A percentile compares a stretch with the other conserved stretches of the same genome.
phyloP scores from a whole-genome alignment of 108 stramenopile genomes.

The Craspedostauros australis region DNA sequence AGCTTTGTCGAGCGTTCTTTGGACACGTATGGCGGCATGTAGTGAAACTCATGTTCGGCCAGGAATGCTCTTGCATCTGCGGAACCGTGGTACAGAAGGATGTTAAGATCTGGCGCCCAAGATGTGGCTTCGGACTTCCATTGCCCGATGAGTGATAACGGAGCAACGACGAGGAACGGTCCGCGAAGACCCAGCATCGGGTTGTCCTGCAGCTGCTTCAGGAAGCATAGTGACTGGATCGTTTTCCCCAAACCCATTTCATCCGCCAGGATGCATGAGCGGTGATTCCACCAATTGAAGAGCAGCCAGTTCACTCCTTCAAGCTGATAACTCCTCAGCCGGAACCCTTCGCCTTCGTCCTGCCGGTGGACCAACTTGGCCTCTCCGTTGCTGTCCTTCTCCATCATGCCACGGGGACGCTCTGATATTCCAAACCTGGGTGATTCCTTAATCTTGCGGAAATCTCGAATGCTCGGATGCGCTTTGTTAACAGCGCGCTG shows the following conservation, averaged over 20 bases:
- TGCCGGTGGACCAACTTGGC: slow-evolving; percentile 24
- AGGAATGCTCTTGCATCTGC: slow-evolving; percentile 84
- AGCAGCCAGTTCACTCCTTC: slow-evolving; percentile 97
- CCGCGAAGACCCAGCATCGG: slow-evolving; percentile 56
- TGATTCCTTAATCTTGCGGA: slow-evolving; percentile 73
- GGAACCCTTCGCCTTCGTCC: slow-evolving; percentile 52
- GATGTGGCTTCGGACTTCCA: slow-evolving; percentile 88
- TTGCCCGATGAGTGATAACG: slow-evolving; percentile 84
- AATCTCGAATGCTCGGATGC: slow-evolving; percentile 72
- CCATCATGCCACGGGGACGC: slow-evolving; percentile 39
- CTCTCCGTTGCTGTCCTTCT: not conserved
- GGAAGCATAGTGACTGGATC: slow-evolving; percentile 74
- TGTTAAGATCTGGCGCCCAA: slow-evolving; percentile 95
- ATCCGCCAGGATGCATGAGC: slow-evolving; percentile 95
- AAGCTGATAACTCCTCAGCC: slow-evolving; percentile 90
- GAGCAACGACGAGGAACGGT: slow-evolving; percentile 93
- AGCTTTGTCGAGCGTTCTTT: slow-evolving; percentile 56
- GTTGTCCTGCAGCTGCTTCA: slow-evolving; percentile 46
- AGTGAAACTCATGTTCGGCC: slow-evolving; percentile 87
- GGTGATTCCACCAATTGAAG: slow-evolving; percentile 86
- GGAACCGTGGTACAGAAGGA: slow-evolving; percentile 90
- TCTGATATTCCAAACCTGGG: slow-evolving; percentile 65
- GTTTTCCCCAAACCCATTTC: slow-evolving; percentile 91
- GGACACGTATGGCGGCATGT: slow-evolving; percentile 67
- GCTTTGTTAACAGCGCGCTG: slow-evolving; percentile 22